Percentiles rank a stretch among this genome's conserved stretches.
phyloP scores from a whole-genome alignment of 169 alveolate species.

The Amoebophrya sp. region DNA sequence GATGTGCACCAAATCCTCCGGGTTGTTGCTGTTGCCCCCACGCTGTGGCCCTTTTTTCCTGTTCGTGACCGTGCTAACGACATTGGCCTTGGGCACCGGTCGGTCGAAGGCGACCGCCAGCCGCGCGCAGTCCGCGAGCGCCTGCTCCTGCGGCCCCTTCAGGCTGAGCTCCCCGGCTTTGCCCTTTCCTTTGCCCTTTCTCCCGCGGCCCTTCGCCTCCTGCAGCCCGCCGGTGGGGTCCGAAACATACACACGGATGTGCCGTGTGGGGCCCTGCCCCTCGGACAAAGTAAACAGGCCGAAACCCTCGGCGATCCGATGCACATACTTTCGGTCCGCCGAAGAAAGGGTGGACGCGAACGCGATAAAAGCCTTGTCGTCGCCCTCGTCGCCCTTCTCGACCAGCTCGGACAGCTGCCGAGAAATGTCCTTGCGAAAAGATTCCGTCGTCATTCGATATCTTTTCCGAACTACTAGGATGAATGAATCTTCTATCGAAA shows the following conservation, averaged over 20 bases:
- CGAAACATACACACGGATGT: neutral
- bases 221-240: slow-evolving; percentile 2
- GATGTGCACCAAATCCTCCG: neutral
- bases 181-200: neutral
- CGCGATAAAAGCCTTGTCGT: neutral
- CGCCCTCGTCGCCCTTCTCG: neutral
- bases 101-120: neutral
- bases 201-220: neutral
- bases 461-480: no score
- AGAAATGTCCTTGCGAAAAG: neutral
- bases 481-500: no score
- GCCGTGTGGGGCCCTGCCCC: neutral
- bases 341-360: neutral
- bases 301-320: neutral
- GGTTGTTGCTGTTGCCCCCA: neutral
- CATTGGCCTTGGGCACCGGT: neutral
- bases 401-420: neutral
- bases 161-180: neutral
- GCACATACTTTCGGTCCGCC: neutral
- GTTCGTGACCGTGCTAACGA: neutral
- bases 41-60: neutral
- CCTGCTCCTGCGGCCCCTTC: neutral
- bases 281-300: neutral
- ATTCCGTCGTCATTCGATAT: neutral
- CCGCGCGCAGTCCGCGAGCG: neutral